Conservation (phyloP, 805 yeast genomes). For the Hanseniaspora thailandica region DNA sequence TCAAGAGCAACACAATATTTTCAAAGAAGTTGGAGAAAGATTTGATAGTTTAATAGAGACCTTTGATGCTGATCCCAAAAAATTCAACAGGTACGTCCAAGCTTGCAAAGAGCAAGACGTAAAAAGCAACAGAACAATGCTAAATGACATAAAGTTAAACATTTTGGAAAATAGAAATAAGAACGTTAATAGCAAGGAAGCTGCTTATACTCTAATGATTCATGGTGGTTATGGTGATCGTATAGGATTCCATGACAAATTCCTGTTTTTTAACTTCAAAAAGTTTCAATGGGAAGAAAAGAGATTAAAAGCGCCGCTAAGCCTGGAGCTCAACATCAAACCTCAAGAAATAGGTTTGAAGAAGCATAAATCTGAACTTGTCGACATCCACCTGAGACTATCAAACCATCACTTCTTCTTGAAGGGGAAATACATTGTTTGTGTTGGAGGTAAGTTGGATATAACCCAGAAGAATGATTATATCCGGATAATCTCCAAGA, state of each 20-base stretch:
- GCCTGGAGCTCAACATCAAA: background rate
- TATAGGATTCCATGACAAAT: background rate
- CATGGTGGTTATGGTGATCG: slow-evolving; percentile 1
- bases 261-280: slow-evolving; percentile 6
- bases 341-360: background rate
- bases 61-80: background rate
- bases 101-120: background rate
- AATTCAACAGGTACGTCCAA: background rate
- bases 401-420: background rate
- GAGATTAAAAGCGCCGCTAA: background rate
- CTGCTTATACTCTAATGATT: background rate
- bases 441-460: slow-evolving; percentile 4
- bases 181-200: background rate
- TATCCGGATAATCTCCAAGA: background rate
- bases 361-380: background rate
- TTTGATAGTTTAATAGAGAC: background rate
- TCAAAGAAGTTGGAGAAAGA: background rate
- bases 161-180: background rate
- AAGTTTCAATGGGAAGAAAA: slow-evolving; percentile 2
- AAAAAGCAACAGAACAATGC: background rate
- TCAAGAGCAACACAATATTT: background rate
- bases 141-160: background rate
- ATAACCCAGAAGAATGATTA: background rate
- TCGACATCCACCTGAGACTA: background rate
- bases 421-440: slow-evolving; percentile 3